Evolutionary conservation across 2,329 filamentous ascomycete genomes (phyloP).

Genomic region (Botrytis paeoniae): DNA sequence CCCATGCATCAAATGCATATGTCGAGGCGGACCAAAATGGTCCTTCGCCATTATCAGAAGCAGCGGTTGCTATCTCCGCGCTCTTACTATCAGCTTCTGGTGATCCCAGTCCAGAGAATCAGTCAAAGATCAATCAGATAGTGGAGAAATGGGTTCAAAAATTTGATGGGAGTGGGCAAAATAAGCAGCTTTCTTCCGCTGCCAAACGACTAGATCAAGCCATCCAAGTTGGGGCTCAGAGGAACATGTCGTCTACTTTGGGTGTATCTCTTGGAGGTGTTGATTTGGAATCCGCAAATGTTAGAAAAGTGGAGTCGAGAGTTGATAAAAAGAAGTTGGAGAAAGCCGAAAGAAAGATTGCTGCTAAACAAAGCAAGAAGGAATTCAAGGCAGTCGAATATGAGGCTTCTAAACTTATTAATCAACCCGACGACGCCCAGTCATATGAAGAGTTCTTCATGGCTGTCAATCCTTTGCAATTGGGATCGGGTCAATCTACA

Average conservation of each 20-base stretch:
- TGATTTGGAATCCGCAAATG: constrained; percentile 90
- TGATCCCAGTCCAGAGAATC: constrained; percentile 66
- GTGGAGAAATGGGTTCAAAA: constrained; percentile 87
- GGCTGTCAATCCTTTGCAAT: constrained; percentile 93
- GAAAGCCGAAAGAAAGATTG: constrained; percentile 96
- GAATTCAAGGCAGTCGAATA: constrained; percentile 98
- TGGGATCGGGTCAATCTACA: constrained; percentile 65
- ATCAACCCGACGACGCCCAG: constrained; percentile 76
- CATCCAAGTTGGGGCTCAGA: constrained; percentile 88
- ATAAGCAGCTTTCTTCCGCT: constrained; percentile 66
- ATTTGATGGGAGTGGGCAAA: constrained; percentile 69
- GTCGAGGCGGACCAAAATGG: constrained; percentile 67
- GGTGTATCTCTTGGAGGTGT: constrained; percentile 81
- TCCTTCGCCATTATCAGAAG: constrained; percentile 78
- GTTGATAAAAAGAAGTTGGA: constrained; percentile 99
- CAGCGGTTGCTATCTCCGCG: constrained; percentile 79
- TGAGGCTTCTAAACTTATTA: constrained; percentile 85
- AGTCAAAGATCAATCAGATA: constrained; percentile 75
- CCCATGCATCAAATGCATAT: constrained; percentile 85
- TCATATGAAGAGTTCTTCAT: constrained; percentile 99
- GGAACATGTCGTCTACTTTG: constrained; percentile 94
- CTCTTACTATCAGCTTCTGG: constrained; percentile 92
- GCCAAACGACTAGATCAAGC: constrained; percentile 89
- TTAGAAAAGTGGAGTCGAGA: constrained; percentile 92
- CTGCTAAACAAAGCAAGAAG: constrained; percentile 98